phyloP scores from a whole-genome alignment of 2,329 filamentous ascomycete genomes.

The Exophiala mesophila region DNA sequence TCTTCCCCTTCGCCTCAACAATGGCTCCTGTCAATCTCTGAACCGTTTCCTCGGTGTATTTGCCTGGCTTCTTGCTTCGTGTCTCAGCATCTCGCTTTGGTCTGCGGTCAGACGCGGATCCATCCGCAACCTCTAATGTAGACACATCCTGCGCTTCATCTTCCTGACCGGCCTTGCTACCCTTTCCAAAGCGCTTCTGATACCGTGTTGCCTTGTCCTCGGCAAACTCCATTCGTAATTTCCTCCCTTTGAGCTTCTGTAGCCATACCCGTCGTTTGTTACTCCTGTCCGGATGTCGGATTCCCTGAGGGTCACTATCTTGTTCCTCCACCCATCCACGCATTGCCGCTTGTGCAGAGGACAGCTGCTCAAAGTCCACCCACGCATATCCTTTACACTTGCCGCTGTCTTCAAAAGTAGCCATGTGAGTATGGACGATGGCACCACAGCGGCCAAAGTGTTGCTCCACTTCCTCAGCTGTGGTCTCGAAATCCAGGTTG shows the following conservation, averaged over 20 bases:
- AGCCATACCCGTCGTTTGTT: slow-evolving; percentile 68
- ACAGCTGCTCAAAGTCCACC: slow-evolving; percentile 80
- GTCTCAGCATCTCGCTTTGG: neutral
- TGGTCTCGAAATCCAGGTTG: slow-evolving; percentile 77
- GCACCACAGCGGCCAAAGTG: slow-evolving; percentile 84
- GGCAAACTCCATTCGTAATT: slow-evolving; percentile 84
- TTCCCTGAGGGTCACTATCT: slow-evolving; percentile 34
- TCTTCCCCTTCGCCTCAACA: slow-evolving; percentile 72
- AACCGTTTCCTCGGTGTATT: slow-evolving; percentile 48
- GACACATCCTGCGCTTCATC: slow-evolving; percentile 4
- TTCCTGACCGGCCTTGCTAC: slow-evolving; percentile 42
- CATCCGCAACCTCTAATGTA: slow-evolving; percentile 2
- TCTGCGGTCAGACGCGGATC: neutral
- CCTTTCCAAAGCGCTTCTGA: slow-evolving; percentile 88
- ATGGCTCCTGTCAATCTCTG: slow-evolving; percentile 71
- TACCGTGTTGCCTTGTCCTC: slow-evolving; percentile 87
- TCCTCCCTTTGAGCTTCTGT: slow-evolving; percentile 73
- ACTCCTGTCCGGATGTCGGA: slow-evolving; percentile 42
- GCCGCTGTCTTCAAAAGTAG: slow-evolving; percentile 91
- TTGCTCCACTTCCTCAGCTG: slow-evolving; percentile 70
- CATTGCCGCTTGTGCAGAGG: slow-evolving; percentile 70
- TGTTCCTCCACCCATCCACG: slow-evolving; percentile 70
- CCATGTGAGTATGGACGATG: slow-evolving; percentile 77
- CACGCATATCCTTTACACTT: slow-evolving; percentile 98
- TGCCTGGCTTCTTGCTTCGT: slow-evolving; percentile 37